Conservation (phyloP, 73 alveolate genomes). For the Tetrahymena borealis region DNA sequence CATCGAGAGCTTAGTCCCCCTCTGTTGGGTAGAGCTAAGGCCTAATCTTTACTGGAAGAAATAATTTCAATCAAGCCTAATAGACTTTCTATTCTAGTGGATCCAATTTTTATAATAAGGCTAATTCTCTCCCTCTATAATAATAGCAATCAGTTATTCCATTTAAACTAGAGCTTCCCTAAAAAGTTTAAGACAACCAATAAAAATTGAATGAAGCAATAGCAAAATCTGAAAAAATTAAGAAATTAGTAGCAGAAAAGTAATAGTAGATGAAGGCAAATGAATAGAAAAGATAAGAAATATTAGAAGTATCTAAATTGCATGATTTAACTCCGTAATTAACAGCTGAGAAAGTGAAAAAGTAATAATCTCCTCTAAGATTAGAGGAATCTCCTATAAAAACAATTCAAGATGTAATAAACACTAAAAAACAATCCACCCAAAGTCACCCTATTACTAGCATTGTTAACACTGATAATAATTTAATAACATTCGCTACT, state of each 20-base stretch:
- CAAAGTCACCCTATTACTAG: neutral
- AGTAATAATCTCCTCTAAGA: neutral
- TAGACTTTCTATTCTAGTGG: neutral
- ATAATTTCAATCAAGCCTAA: neutral
- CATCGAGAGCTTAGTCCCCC: neutral
- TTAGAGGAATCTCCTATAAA: neutral
- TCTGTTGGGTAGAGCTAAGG: neutral
- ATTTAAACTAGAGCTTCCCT: neutral
- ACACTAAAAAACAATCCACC: neutral
- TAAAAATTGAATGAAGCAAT: neutral
- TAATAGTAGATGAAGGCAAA: neutral
- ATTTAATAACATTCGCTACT: neutral
- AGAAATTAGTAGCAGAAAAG: neutral
- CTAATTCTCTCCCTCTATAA: neutral
- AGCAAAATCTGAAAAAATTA: neutral
- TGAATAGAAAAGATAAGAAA: neutral
- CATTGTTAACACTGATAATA: neutral
- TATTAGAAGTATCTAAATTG: neutral
- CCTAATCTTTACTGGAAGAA: neutral
- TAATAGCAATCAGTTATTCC: neutral
- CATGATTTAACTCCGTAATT: neutral
- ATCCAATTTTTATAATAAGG: neutral
- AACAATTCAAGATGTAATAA: neutral
- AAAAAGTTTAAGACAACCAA: neutral
- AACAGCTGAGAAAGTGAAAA: neutral